Base-by-base conservation (phyloP, 2,329 filamentous ascomycete genomes). In the Phialemonium atrogriseum region DNA sequence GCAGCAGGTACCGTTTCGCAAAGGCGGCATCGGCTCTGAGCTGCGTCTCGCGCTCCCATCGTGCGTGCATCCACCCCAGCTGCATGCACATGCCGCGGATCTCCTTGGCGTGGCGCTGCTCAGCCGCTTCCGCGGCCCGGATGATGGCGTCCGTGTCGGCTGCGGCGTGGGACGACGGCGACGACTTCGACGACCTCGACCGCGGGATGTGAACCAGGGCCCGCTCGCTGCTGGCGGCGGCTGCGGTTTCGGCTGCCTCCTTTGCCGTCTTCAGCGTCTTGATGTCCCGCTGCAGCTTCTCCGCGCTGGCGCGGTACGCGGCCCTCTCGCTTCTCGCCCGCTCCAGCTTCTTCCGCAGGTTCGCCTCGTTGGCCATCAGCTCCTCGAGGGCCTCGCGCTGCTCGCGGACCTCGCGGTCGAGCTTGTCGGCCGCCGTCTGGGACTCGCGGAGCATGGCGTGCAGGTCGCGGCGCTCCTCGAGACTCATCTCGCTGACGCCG, bases 41-140 rank as follows among this genome's bases (percentile, higher is more conserved):
- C 30, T 73, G 75, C 45, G 84, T 77, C 58, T 95, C 89, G 19
- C 91, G 74, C 51, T 76, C 71, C 62, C 83, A 84, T 32, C 81
- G 77, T 2, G 85, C 84, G 47, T 87, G 77, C 54, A 96, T 76
- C 77, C 84, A 96, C 48, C 87, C 75, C 53, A 96, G 89, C 59
- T 96, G 88, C 60, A 91, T 83, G 32, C 77, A 74, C 51, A 96
- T 69, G 12, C 89, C 89, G 44, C 79, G 76, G 32, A 95, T 64
- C 59, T 93, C 84, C 55, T 78, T 79, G 47, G 69, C 64, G 54
- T 91, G 84, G 26, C 73, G 66, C 43, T 74, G 75, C 47, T 86
- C 77, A 27, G 80, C 77, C 30, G 70, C 65, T 45, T 73, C 66
- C 20, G 70, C 67, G 1, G 68, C 70, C 3, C 70, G 66, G 38